Evolutionary conservation across 2,329 filamentous ascomycete species (phyloP), one percentile per base, ranked within the genome.

Genomic region (Alternaria consortialis): DNA sequence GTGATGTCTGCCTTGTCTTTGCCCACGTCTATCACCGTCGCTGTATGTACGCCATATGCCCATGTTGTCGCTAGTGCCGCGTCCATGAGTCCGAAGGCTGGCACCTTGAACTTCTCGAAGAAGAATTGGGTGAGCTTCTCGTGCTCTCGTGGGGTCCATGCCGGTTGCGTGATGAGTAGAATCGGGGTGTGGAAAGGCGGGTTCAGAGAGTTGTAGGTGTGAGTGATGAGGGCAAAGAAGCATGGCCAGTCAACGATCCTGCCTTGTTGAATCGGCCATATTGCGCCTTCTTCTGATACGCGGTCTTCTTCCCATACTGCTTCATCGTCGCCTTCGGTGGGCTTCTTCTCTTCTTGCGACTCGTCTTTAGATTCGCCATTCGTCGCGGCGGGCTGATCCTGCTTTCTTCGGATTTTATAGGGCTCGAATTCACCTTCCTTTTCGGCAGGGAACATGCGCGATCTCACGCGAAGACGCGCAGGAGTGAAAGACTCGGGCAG

Each of bases 21-120:
- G 11, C 95, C 95, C 61, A 99, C 91, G 77, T 99, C 95, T 25
- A 99, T 85, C 20, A 99, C 87, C 0, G 93, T 95, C 72, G 95
- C 90, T 69, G 88, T 93, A 32, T 89, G 85, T 31, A 93, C 86
- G 11, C 93, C 94, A 74, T 96, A 98, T 58, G 95, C 88, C 73
- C 88, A 90, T 59, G 83, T 90, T 1, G 93, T 91, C 27, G 95
- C 94, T 47, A 96, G 82, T 3, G 92, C 94, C 69, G 93, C 91
- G 79, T 98, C 92, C 82, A 99, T 90, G 64, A 98, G 85, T 70
- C 91, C 94, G 53, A 99, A 91, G 0, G 92, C 93, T 0, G 95
- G 95, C 0, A 93, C 95, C 82, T 94, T 95, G 76, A 97, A 97
- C 80, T 95, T 96, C 80, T 99, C 95, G 74, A 99, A 99, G 66